Evolutionary conservation across 768 basidiomycete genomes (phyloP).

Genomic region (Zangia roseola): DNA sequence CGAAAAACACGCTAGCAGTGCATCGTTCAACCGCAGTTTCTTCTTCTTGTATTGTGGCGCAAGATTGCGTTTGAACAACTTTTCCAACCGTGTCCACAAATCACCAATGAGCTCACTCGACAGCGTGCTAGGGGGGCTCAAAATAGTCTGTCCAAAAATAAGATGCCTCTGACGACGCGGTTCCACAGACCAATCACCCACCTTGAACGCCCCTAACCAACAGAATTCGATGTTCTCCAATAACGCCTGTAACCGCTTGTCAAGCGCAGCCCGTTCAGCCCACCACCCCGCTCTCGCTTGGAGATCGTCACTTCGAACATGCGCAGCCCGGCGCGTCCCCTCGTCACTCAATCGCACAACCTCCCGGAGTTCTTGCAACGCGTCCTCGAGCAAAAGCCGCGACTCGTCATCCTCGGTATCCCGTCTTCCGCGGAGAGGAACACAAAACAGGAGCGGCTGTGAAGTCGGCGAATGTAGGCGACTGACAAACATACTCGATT

Average conservation of each 20-base stretch:
- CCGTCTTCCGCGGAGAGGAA: conserved; percentile 83
- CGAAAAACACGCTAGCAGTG: conserved; percentile 83
- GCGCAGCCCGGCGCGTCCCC: conserved; percentile 66
- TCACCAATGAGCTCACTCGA: conserved; percentile 47
- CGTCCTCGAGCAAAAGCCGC: conserved; percentile 73
- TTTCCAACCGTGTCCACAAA: conserved; percentile 70
- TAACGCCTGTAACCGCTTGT: conserved; percentile 69
- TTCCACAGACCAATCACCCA: conserved; percentile 31
- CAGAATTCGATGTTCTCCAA: conserved; percentile 89
- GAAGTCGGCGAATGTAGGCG: conserved; percentile 60
- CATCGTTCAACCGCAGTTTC: conserved; percentile 60
- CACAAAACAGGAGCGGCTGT: conserved; percentile 76
- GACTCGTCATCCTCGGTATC: conserved; percentile 72
- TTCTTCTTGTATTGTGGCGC: conserved; percentile 62
- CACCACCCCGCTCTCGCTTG: conserved; percentile 81
- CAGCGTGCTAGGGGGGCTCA: conserved; percentile 46
- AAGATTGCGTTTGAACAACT: conserved; percentile 67
- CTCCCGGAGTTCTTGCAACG: conserved; percentile 67
- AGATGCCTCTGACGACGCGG: not conserved
- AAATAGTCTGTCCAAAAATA: conserved; percentile 51
- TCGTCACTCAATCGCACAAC: conserved; percentile 82
- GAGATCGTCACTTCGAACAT: conserved; percentile 65
- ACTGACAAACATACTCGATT: conserved; percentile 78
- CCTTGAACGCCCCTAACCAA: conserved; percentile 98
- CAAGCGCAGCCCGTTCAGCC: conserved; percentile 74